Conservation (phyloP, 2,329 filamentous ascomycete species). For the Diaporthe sp. region DNA sequence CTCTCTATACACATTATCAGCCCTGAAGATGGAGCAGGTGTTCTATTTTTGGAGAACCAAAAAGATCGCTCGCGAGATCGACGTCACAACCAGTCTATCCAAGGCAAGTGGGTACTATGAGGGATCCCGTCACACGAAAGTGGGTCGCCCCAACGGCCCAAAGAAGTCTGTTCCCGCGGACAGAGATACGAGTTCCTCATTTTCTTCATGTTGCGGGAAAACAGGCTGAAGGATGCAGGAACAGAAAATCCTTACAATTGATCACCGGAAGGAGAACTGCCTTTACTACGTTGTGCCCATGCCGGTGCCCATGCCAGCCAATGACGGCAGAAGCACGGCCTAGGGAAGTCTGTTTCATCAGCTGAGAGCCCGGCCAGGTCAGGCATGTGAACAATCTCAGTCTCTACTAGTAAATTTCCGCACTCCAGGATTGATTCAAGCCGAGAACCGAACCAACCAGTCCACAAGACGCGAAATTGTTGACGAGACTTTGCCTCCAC, state of each 20-base stretch:
- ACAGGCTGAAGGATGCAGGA: neutral
- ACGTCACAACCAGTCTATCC: slow-evolving; percentile 4
- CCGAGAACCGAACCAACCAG: neutral
- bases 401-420: too few species aligned
- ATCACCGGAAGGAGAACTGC: neutral
- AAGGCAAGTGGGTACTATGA: neutral
- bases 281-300: neutral
- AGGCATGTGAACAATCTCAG: too few species aligned
- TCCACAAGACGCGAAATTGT: neutral
- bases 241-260: neutral
- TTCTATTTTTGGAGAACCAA: slow-evolving; percentile 11
- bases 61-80: neutral
- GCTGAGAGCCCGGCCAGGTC: neutral
- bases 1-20: neutral
- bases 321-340: neutral
- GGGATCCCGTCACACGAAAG: neutral
- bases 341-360: too few species aligned
- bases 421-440: neutral
- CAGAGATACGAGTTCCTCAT: neutral
- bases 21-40: neutral
- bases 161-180: neutral
- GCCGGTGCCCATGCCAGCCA: neutral
- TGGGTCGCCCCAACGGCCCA: neutral
- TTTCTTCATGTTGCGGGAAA: neutral
- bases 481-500: too few species aligned